Evolutionary conservation across 164 flowering plant genomes (phyloP), one percentile per base, ranked within the genome.

Genomic region (Tetracentron sinense): DNA sequence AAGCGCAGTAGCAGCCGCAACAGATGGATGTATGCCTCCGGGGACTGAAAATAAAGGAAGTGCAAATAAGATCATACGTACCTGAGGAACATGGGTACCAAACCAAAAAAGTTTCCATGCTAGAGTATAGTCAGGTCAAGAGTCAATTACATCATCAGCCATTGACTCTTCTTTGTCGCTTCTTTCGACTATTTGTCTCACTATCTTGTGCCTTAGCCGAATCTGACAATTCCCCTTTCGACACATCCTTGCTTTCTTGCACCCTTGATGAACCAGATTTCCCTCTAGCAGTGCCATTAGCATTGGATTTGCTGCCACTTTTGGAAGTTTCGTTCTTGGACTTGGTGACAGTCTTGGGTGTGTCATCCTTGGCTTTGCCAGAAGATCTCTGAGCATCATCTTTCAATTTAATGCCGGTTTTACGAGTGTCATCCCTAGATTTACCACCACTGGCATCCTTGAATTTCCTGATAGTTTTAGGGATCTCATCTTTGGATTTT

Each of bases 111-210:
- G n/a, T n/a, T 23, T 3, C 51, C 30, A 26, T 52, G 26, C 16
- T 23, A 7, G 17, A 38, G 15, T 44, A 35, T 58, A 51, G 58
- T 23, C 63, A 26, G 30, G 5, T 42, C 27, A 4, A 3, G 63
- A n/a, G n/a, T n/a, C n/a, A 51, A 46, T 47, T 17, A 28, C 58
- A 14, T 33, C 23, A 60, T 66, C 60, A 66, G 63, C 71, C 51
- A 57, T 27, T 52, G 27, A 44, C 55, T 54, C 69, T 72, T 63
- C 78, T 75, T 31, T 67, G 67, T 25, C 82, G 76, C 74, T 85
- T 88, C 67, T 77, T 80, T 42, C 75, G 83, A 38, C 75, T 42
- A 58, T 78, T 84, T 19, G 64, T 17, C 44, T 77, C 79, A 47
- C 74, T 77, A 42, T 77, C 81, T 29, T 54, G 77, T 57, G 52